Percentiles rank a stretch among this genome's conserved stretches.
Evolutionary conservation across 495 filamentous ascomycete genomes (phyloP).

Genomic region (Penicillium verhagenii): DNA sequence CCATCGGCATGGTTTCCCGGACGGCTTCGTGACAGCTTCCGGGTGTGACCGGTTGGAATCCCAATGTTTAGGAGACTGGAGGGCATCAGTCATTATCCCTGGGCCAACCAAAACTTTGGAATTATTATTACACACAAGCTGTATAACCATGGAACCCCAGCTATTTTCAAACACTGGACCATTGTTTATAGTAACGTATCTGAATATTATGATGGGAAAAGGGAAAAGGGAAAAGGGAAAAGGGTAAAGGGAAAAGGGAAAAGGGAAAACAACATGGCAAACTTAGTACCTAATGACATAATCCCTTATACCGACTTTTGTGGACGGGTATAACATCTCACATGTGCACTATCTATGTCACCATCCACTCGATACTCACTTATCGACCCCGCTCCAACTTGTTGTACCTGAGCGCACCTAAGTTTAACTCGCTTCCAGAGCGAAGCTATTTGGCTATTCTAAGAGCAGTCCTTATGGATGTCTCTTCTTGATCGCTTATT

Average conservation of each 20-base stretch:
- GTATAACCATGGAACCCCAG: constrained; percentile 1
- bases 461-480: no score
- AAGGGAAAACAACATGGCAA: not conserved
- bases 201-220: no score
- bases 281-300: not conserved
- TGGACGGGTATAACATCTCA: no score
- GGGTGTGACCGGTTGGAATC: not conserved
- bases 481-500: no score
- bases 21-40: not conserved
- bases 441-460: no score
- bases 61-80: not conserved
- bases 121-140: not conserved
- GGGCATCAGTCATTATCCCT: not conserved
- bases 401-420: not conserved
- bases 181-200: not conserved
- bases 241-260: not conserved
- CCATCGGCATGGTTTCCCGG: not conserved
- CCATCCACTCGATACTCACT: no score
- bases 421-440: no score
- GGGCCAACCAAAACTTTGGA: not conserved
- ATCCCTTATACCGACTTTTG: not conserved
- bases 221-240: not conserved
- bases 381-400: not conserved
- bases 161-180: not conserved
- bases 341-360: no score